Conservation (phyloP, 2,329 filamentous ascomycete genomes). For the Cercospora sp. region DNA sequence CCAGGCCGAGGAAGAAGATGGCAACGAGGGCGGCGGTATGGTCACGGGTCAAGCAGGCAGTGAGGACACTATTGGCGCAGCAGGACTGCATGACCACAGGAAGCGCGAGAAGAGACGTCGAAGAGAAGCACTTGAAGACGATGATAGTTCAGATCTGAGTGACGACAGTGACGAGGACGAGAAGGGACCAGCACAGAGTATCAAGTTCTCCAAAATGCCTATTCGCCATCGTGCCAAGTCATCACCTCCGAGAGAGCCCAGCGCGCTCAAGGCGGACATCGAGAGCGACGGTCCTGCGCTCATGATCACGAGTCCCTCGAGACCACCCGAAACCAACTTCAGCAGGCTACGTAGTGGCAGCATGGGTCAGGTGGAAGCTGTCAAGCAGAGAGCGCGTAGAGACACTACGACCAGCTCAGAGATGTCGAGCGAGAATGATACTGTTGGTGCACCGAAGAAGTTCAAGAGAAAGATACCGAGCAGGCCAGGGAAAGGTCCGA, state of each 20-base stretch:
- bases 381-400: constrained; percentile 63
- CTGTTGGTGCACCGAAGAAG: constrained; percentile 53
- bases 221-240: constrained; percentile 82
- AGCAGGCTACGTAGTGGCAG: constrained; percentile 64
- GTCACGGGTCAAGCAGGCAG: constrained; percentile 65
- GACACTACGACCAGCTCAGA: constrained; percentile 82
- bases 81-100: constrained; percentile 52
- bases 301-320: constrained; percentile 52
- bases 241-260: constrained; percentile 58
- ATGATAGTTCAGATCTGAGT: constrained; percentile 81
- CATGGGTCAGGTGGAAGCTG: constrained; percentile 67
- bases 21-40: constrained; percentile 72
- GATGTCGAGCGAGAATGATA: constrained; percentile 77
- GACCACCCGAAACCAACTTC: constrained; percentile 38
- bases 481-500: constrained; percentile 56
- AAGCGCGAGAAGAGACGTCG: constrained; percentile 61
- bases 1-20: constrained; percentile 54
- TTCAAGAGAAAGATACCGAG: constrained; percentile 61
- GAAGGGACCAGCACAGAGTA: constrained; percentile 75
- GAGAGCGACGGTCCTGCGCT: constrained; percentile 32
- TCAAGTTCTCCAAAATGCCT: constrained; percentile 96
- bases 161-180: constrained; percentile 78
- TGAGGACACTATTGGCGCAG: constrained; percentile 68
- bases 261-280: constrained; percentile 21
- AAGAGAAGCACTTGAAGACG: constrained; percentile 77